Base-by-base conservation (phyloP, 768 basidiomycete genomes). In the Tylopilus sp. region DNA sequence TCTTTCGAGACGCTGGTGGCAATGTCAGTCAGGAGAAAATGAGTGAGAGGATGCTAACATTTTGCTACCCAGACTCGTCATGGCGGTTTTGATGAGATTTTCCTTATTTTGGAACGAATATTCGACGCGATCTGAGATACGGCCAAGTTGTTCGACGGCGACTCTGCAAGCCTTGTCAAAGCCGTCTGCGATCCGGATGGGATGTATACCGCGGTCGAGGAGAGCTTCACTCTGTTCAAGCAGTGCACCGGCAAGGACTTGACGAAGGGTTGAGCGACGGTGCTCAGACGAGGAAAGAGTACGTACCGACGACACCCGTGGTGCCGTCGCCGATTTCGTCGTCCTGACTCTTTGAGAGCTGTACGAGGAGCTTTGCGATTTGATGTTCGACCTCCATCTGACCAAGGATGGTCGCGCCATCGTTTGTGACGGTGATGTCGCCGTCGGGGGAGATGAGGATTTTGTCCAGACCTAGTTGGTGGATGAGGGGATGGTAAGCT, bases 381-480 rank as follows among this genome's bases (percentile, higher is more conserved):
- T 95, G 95, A 68, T 99, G 95, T 64, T 98, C 95, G 46, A 98
- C 95, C 70, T 97, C 92, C 94, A 99, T 98, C 75, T 98, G 95
- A 21, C 93, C 83, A 50, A 99, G 77, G 60, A 99, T 99, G 21
- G 97, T 99, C 6, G 97, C 97, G 44, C 97, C 97, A 71, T 99
- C 97, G 72, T 99, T 99, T 13, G 97, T 98, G 33, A 98, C 95
- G 28, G 95, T 98, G 64, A 99, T 98, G 63, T 99, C 97, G 44
- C 97, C 97, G 75, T 98, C 97, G 20, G 95, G 86, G 25, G 91
- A 92, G 59, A 94, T 92, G 61, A 94, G 80, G 63, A 94, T 92
- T 80, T 94, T 94, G 77, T 94, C 91, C 44, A 98, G 81, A 40
- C 95, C 93, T 95, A 55, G 7, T 6, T 17, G n/a, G 18, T 13